Evolutionary conservation across 768 basidiomycete species (phyloP), one percentile per base, ranked within the genome.

Genomic region (Floccularia luteovirens): DNA sequence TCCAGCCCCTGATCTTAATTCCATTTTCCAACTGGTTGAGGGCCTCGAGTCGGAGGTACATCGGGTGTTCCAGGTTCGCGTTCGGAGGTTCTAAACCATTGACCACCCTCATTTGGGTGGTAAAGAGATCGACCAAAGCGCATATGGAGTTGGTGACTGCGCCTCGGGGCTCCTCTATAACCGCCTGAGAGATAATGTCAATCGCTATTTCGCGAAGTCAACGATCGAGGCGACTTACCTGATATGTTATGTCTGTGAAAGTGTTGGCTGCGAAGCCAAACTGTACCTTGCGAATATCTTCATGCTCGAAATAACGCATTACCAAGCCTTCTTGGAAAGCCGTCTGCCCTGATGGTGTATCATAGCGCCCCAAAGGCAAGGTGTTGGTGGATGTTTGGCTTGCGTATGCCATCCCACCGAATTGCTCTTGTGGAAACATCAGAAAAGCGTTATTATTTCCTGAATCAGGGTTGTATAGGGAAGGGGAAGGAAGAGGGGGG

Each of bases 121-220:
- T 72, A 55, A 89, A 84, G 28, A 87, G 67, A 50, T 75, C 75
- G 31, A 83, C 75, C 35, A 89, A 67, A n/a, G 87, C 84, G 57
- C 79, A 84, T 24, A 87, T 70, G 4, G 85, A 79, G 55, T 77
- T 75, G 4, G 82, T 75, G 31, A 87, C 74, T 2, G 82, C 73
- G 31, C 87, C 85, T 39, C 71, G 72, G 16, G 82, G 82, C 39
- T 86, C 73, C 52, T 75, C 67, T 28, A 75, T 60, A 42, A 86
- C 73, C 39, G 78, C 64, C 70, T 75, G 43, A 23, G 42, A 46
- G 31, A 37, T 34, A 46, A 43, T 36, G 36, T 45, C 36, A 50
- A 44, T 25, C 39, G n/a, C 23, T 21, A 37, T 30, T 23, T 20
- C n/a, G n/a, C 16, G 36, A 40, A 23, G 32, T n/a, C 22, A 17